Evolutionary conservation across 257 asterid genomes (phyloP), one percentile per base, ranked within the genome.

Genomic region (Fraxinus pennsylvanica): DNA sequence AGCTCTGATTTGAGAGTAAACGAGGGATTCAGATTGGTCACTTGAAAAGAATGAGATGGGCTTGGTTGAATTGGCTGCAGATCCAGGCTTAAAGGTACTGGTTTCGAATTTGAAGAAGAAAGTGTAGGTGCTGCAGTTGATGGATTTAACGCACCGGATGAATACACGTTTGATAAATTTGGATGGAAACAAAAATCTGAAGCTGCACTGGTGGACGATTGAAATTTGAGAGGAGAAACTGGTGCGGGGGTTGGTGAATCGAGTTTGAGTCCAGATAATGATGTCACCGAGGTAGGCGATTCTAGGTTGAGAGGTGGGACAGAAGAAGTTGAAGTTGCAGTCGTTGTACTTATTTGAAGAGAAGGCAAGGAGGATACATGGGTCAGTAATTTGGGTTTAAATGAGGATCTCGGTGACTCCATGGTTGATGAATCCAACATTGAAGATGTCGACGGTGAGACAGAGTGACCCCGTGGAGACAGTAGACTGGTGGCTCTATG

Each of bases 391-490:
- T 79, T 73, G 68, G 77, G 79, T 30, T 59, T 76, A 7, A 74
- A 71, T 41, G 83, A 81, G 6, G 88, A 75, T 76, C 54, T 81
- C 38, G 84, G 82, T 1, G 88, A 81, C 32, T 77, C 82, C 70
- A 77, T 52, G 52, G 83, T 17, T 6, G 74, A 73, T 10, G 81
- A 69, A 35, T 73, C 65, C 17, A 27, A 33, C 13, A 47, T 30
- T 57, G 81, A 68, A 68, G 50, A 33, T 38, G 33, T 36, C 10
- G 76, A 80, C 19, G 14, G 71, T 3, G 79, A 27, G 14, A 35
- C 32, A 0, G 77, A n/a, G 57, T 68, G 76, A 39, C 12, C 38
- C n/a, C 4, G 52, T 5, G 83, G 80, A 36, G 85, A 73, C 14
- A 80, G 71, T 43, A 74, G 81, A 52, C 68, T 65, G n/a, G 36